A percentile compares a stretch with the other conserved stretches of the same genome.
phyloP scores from a whole-genome alignment of 768 basidiomycete genomes.

The Lanmaoa rubissima region DNA sequence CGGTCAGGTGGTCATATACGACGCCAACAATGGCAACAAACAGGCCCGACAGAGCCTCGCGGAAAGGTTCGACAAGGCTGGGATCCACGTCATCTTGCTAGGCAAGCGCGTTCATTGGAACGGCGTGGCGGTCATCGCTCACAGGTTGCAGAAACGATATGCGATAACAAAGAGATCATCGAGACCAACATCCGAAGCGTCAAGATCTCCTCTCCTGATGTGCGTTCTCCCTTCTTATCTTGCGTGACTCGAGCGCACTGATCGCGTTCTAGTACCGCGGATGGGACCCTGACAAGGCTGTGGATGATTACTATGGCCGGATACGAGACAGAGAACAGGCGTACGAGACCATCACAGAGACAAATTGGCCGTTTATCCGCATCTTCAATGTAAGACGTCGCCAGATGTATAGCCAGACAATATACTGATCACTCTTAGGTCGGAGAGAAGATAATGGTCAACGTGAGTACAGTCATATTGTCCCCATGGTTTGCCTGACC shows the following conservation, averaged over 20 bases:
- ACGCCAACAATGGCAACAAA: constrained; percentile 90
- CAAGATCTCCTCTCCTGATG: constrained; percentile 98
- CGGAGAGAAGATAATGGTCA: constrained; percentile 94
- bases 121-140: neutral
- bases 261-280: constrained; percentile 65
- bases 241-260: neutral
- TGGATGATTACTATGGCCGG: constrained; percentile 88
- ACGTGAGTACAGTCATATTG: constrained; percentile 47
- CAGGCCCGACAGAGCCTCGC: constrained; percentile 66
- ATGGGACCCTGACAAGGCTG: constrained; percentile 91
- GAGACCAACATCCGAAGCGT: constrained; percentile 93
- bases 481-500: neutral
- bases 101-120: constrained; percentile 46
- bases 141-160: constrained; percentile 68
- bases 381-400: constrained; percentile 73
- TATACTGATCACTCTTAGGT: constrained; percentile 48
- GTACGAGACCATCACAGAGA: constrained; percentile 91
- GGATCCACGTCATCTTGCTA: constrained; percentile 91
- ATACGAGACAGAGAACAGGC: constrained; percentile 83
- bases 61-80: constrained; percentile 81
- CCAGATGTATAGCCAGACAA: neutral
- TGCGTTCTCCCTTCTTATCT: constrained; percentile 39
- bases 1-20: constrained; percentile 97
- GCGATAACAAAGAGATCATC: constrained; percentile 90
- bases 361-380: constrained; percentile 90